Evolutionary conservation across 2,329 filamentous ascomycete species (phyloP), one percentile per base, ranked within the genome.

Genomic region (Didymella lethalis): DNA sequence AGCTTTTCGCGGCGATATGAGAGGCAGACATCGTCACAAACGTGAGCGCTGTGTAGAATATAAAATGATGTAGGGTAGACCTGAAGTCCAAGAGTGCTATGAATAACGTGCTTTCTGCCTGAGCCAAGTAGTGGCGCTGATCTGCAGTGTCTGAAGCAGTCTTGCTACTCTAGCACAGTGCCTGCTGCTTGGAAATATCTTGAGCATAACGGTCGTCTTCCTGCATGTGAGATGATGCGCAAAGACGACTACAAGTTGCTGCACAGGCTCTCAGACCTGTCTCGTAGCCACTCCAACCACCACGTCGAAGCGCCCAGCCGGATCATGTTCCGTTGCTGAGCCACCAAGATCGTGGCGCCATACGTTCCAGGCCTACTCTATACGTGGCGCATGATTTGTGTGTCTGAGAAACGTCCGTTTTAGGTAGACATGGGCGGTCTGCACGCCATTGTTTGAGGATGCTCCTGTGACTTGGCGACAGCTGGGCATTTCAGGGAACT

Each of bases 371-470:
- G 41, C n/a, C 12, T n/a, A n/a, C 11, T 16, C 45, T 34, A 41
- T 56, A n/a, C 50, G 48, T 66, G 60, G 59, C 62, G 60, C 62
- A 61, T 59, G 45, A 51, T 54, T 26, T 18, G 38, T 55, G 54
- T 55, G 43, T 48, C 43, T 46, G 28, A 51, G 36, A 38, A 52
- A 46, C 40, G 28, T 40, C 48, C 31, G 43, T 41, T 32, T 54
- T 29, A 32, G 47, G 49, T 45, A 45, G 48, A 51, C 44, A 38
- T 38, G 14, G 36, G 62, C 26, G 45, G 32, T 43, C 38, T 48
- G 50, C 61, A 51, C 36, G 43, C 41, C 40, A 52, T 28, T 46
- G 57, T 63, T 49, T 53, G 48, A 66, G 40, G 12, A 46, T 45
- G 50, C 32, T 54, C 41, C 46, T 31, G 41, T 34, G 45, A 34